These are phyloP conservation scores for Paraphoma sp. DNA, from an alignment of 2,329 filamentous ascomycete species.

Conservation along the genomic window DNA sequence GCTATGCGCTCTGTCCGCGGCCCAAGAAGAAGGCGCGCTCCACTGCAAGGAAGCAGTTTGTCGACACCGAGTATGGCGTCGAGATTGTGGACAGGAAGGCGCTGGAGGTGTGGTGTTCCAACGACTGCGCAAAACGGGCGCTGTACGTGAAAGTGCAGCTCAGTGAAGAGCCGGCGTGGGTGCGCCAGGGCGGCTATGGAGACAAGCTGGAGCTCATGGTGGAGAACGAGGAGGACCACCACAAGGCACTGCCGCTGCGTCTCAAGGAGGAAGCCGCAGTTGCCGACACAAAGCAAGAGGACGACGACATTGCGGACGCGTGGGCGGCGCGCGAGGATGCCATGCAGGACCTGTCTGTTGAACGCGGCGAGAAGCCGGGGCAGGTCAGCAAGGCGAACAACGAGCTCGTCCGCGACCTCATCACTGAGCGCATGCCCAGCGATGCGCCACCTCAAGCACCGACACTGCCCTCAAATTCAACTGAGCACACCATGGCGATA, in stretches of 20 bases:
- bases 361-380: slow-evolving; percentile 52
- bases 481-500: slow-evolving; percentile 43
- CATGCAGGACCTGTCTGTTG: slow-evolving; percentile 50
- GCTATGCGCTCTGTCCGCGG: slow-evolving; percentile 78
- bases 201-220: slow-evolving; percentile 50
- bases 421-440: slow-evolving; percentile 36
- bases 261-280: slow-evolving; percentile 26
- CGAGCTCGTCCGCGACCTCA: slow-evolving; percentile 39
- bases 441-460: slow-evolving; percentile 34
- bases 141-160: slow-evolving; percentile 90
- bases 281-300: slow-evolving; percentile 28
- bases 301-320: slow-evolving; percentile 40
- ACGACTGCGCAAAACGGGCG: slow-evolving; percentile 77
- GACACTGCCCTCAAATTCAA: slow-evolving; percentile 21
- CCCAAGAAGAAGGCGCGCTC: slow-evolving; percentile 64
- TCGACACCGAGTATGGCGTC: slow-evolving; percentile 64
- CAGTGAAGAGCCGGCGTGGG: slow-evolving; percentile 83
- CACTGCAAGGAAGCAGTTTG: slow-evolving; percentile 64
- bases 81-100: slow-evolving; percentile 74
- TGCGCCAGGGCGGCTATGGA: slow-evolving; percentile 64
- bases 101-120: slow-evolving; percentile 86
- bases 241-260: slow-evolving; percentile 35
- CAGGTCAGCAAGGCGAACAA: slow-evolving; percentile 38
- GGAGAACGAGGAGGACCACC: slow-evolving; percentile 39
- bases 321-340: slow-evolving; percentile 44